Evolutionary conservation across 2,329 filamentous ascomycete species (phyloP).

Genomic region (Nemania diffusa): DNA sequence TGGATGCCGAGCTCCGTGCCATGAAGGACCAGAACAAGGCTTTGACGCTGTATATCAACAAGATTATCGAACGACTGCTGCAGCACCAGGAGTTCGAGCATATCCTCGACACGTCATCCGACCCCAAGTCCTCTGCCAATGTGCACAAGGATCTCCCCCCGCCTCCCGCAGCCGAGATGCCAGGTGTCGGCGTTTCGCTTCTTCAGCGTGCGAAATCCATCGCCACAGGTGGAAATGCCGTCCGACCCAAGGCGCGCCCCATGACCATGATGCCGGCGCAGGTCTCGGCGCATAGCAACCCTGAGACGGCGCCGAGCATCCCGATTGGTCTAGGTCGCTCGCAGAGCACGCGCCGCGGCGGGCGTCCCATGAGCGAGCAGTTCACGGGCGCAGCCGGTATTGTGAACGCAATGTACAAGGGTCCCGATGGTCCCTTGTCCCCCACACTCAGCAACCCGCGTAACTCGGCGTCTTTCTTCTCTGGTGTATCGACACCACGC

Average conservation of each 20-base stretch:
- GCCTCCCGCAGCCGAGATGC: slow-evolving; percentile 66
- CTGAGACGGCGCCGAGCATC: slow-evolving; percentile 79
- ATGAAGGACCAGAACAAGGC: slow-evolving; percentile 97
- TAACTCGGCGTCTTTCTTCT: slow-evolving; percentile 73
- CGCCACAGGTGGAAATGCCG: slow-evolving; percentile 53
- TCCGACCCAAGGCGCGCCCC: slow-evolving; percentile 62
- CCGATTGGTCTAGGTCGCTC: slow-evolving; percentile 70
- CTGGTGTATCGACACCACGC: slow-evolving; percentile 41
- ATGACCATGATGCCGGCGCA: slow-evolving; percentile 65
- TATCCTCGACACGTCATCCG: slow-evolving; percentile 84
- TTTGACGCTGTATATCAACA: slow-evolving; percentile 96
- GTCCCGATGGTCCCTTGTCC: slow-evolving; percentile 72
- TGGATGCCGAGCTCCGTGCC: slow-evolving; percentile 82
- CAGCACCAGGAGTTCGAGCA: slow-evolving; percentile 95
- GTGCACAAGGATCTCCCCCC: slow-evolving; percentile 87
- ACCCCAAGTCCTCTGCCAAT: slow-evolving; percentile 65
- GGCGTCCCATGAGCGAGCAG: slow-evolving; percentile 73
- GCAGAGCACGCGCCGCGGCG: slow-evolving; percentile 62
- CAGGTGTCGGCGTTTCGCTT: slow-evolving; percentile 60
- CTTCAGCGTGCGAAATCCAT: slow-evolving; percentile 72
- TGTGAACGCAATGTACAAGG: slow-evolving; percentile 90
- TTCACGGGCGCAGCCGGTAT: slow-evolving; percentile 73
- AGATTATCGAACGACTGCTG: slow-evolving; percentile 94
- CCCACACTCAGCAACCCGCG: slow-evolving; percentile 67
- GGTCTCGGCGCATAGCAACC: slow-evolving; percentile 67